These are phyloP conservation scores for Metarhizium brunneum DNA, from an alignment of 2,329 filamentous ascomycete species.

Conservation along the genomic window DNA sequence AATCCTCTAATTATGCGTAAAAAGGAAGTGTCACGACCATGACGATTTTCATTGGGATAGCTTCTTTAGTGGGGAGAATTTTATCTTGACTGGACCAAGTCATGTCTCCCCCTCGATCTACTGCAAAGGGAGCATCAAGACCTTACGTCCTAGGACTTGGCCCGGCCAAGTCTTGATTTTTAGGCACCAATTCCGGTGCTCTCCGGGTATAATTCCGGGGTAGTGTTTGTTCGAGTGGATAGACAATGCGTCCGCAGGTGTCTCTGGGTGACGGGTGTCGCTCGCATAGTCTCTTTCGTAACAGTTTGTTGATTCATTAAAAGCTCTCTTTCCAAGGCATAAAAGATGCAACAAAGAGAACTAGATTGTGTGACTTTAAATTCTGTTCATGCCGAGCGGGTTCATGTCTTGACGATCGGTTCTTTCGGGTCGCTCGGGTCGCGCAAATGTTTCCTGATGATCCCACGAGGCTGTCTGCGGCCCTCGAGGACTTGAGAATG, in stretches of 20 bases:
- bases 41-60: conserved; percentile 9
- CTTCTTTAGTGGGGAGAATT: not conserved
- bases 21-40: conserved; percentile 6
- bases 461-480: conserved; percentile 35
- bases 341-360: too few relatives aligned
- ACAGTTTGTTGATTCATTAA: too few relatives aligned
- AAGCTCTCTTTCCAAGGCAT: too few relatives aligned
- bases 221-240: too few relatives aligned
- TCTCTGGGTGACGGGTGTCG: not conserved
- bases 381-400: conserved; percentile 47
- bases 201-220: too few relatives aligned
- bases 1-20: not conserved
- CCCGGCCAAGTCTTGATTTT: too few relatives aligned
- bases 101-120: not conserved
- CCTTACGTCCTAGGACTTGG: not conserved
- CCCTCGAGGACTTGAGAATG: conserved; percentile 46
- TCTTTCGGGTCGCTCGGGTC: conserved; percentile 7
- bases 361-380: conserved; percentile 13
- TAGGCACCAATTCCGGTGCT: too few relatives aligned
- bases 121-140: not conserved
- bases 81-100: not conserved
- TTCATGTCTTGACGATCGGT: conserved; percentile 34
- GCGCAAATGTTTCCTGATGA: conserved; percentile 29
- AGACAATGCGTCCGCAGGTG: too few relatives aligned
- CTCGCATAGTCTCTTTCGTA: not conserved